These are phyloP conservation scores for Sporothrix pseudoabietina DNA, from an alignment of 2,329 filamentous ascomycete genomes.

Conservation along the genomic window DNA sequence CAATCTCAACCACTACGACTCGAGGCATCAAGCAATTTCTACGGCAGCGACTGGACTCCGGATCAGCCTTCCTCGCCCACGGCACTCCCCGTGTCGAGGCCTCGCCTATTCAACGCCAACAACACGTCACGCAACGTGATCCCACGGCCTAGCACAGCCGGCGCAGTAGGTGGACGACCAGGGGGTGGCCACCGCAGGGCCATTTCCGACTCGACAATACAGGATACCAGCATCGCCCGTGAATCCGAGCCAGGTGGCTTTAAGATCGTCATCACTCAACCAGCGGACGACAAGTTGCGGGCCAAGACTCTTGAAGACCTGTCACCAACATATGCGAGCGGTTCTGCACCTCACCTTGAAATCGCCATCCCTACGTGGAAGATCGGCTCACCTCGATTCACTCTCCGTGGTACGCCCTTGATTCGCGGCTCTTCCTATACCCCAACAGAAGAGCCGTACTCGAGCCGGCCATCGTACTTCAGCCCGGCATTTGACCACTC, in stretches of 20 bases:
- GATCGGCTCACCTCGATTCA: constrained; percentile 80
- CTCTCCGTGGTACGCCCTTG: constrained; percentile 71
- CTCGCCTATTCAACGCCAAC: constrained; percentile 6
- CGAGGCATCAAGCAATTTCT: constrained; percentile 25
- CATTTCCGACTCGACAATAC: constrained; percentile 75
- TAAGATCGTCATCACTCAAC: constrained; percentile 77
- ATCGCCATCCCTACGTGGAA: constrained; percentile 82
- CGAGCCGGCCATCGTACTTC: constrained; percentile 53
- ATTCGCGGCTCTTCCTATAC: constrained; percentile 80
- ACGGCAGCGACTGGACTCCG: constrained; percentile 49
- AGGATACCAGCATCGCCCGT: constrained; percentile 59
- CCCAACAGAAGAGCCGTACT: constrained; percentile 70
- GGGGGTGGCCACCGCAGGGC: constrained; percentile 58
- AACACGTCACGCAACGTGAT: constrained; percentile 5
- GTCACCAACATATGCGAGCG: constrained; percentile 43
- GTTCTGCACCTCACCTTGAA: constrained; percentile 62
- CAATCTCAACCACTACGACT: neutral
- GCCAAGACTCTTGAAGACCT: constrained; percentile 66
- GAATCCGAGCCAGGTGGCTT: constrained; percentile 68
- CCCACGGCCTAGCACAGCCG: constrained; percentile 23
- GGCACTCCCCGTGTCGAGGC: constrained; percentile 31
- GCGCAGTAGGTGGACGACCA: constrained; percentile 10
- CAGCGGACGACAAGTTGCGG: constrained; percentile 57
- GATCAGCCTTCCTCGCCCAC: constrained; percentile 45
- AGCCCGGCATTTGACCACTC: constrained; percentile 5